Conservation (phyloP, 2,329 filamentous ascomycete genomes). For the Nectriaceae sp. region DNA sequence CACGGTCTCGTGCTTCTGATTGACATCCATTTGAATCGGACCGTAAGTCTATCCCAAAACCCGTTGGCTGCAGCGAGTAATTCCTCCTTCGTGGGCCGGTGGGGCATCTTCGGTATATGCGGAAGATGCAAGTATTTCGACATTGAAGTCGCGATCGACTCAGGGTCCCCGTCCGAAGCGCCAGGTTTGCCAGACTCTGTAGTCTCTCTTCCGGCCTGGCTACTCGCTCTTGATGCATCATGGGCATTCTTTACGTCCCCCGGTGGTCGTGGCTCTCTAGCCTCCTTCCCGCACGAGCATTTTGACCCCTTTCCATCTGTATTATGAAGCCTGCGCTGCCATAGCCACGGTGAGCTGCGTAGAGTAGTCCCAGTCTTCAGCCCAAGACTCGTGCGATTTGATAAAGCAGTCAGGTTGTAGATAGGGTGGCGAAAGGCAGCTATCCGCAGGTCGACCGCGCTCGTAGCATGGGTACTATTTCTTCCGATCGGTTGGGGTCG, state of each 20-base stretch:
- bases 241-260: conserved; percentile 10
- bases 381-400: neutral
- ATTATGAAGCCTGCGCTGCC: conserved; percentile 21
- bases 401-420: conserved; percentile 3
- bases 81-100: conserved; percentile 91
- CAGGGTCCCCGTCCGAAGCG: conserved; percentile 24
- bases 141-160: conserved; percentile 52
- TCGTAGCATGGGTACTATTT: conserved; percentile 1
- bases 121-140: conserved; percentile 62
- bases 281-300: conserved; percentile 28
- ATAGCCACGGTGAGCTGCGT: neutral
- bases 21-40: conserved; percentile 97
- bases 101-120: conserved; percentile 68
- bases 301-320: conserved; percentile 16
- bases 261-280: conserved; percentile 1
- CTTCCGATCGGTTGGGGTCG: conserved; percentile 6
- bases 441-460: conserved; percentile 1
- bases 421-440: conserved; percentile 5
- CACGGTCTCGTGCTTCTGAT: conserved; percentile 92
- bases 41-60: conserved; percentile 86
- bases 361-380: neutral
- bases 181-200: conserved; percentile 8
- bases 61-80: conserved; percentile 87
- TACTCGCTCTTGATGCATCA: conserved; percentile 18
- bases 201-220: conserved; percentile 11